Percentiles rank a stretch among this genome's conserved stretches.
Evolutionary conservation across 169 alveolate species (phyloP).

Genomic region (Perkinsus olseni): DNA sequence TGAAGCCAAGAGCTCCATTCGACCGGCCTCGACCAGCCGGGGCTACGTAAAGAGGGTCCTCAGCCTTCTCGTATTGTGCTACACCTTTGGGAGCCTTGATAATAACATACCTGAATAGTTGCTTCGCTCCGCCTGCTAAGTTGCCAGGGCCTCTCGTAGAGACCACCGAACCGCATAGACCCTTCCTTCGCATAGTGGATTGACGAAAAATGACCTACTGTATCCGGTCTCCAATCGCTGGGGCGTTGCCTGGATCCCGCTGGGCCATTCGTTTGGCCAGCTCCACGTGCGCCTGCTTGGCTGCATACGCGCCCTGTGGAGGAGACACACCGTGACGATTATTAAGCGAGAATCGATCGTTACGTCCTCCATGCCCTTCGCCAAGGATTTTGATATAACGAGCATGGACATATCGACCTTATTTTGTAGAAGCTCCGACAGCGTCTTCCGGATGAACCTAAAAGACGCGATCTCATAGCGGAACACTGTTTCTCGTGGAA

Average conservation of each 20-base stretch:
- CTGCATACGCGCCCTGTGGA: constrained; percentile 56
- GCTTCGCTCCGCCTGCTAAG: background rate
- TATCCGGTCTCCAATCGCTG: constrained; percentile 97
- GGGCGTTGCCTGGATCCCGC: constrained; percentile 92
- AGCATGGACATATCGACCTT: constrained; percentile 91
- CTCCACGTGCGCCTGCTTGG: constrained; percentile 97
- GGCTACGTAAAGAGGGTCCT: constrained; percentile 95
- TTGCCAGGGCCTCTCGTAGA: constrained; percentile 81
- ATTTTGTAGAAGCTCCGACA: constrained; percentile 85
- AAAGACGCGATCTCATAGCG: too few relatives aligned
- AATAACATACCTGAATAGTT: constrained; percentile 9
- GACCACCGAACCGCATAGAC: too few relatives aligned
- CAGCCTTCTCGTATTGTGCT: constrained; percentile 89
- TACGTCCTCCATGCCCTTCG: constrained; percentile 35
- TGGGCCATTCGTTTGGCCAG: constrained; percentile 92
- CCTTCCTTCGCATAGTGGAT: too few relatives aligned
- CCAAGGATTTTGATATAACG: constrained; percentile 94
- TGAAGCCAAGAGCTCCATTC: background rate
- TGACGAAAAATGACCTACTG: constrained; percentile 82
- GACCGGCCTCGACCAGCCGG: background rate
- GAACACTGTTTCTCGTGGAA: too few relatives aligned
- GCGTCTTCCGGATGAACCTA: constrained; percentile 11
- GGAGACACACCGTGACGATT: background rate
- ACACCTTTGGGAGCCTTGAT: constrained; percentile 21
- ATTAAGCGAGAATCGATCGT: background rate